Evolutionary conservation across 805 yeast species (phyloP).

Genomic region (Brettanomyces nanus): DNA sequence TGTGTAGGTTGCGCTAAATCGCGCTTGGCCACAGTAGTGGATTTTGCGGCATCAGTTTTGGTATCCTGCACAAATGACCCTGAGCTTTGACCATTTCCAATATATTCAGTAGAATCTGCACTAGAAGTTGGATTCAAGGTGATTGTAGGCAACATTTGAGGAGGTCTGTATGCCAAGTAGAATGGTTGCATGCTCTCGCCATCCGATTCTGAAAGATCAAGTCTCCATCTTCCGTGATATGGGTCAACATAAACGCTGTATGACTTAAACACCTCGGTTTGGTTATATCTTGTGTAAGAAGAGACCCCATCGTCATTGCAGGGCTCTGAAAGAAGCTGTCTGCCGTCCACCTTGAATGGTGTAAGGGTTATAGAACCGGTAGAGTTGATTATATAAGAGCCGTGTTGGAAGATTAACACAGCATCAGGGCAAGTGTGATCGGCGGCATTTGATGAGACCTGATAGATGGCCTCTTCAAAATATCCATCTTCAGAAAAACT

Average conservation of each 20-base stretch:
- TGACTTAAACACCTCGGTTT: constrained; percentile 49
- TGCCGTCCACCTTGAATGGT: constrained; percentile 84
- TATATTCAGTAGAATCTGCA: constrained; percentile 16
- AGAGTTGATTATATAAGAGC: constrained; percentile 52
- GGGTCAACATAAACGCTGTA: constrained; percentile 58
- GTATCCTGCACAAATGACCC: constrained; percentile 8
- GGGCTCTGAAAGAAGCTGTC: constrained; percentile 85
- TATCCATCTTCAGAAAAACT: constrained; percentile 90
- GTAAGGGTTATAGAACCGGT: constrained; percentile 64
- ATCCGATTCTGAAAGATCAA: constrained; percentile 67
- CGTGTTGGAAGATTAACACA: constrained; percentile 81
- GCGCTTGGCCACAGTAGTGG: constrained; percentile 7
- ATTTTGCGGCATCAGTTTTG: constrained; percentile 23
- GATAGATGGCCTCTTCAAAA: constrained; percentile 85
- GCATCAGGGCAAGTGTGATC: constrained; percentile 83
- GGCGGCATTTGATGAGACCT: constrained; percentile 59
- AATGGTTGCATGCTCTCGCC: constrained; percentile 81
- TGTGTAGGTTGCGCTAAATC: too few species aligned
- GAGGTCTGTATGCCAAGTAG: constrained; percentile 87
- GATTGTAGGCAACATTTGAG: constrained; percentile 89
- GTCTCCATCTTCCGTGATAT: constrained; percentile 76
- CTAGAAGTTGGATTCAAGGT: constrained; percentile 78
- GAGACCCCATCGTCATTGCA: constrained; percentile 60
- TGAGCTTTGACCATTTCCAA: constrained; percentile 9
- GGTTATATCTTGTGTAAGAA: constrained; percentile 63